Base-by-base conservation (phyloP, 495 filamentous ascomycete genomes). In the Terfezia claveryi region DNA sequence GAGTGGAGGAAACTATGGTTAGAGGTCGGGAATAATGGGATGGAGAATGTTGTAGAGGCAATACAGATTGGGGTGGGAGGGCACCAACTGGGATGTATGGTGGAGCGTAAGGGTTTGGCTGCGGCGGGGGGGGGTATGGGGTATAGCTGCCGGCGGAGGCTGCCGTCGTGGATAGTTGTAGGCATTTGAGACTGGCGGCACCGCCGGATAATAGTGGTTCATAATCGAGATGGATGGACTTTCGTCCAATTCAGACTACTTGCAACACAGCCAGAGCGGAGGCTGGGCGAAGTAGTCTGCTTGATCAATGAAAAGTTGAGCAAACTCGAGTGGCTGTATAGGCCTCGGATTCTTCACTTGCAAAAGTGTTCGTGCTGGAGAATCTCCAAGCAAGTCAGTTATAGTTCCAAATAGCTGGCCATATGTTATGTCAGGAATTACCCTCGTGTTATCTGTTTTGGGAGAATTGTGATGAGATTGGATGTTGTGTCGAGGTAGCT, bases 241-340 rank as follows among this genome's bases (percentile, higher is more conserved):
- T 36, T 49, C 50, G 56, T 60, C 63, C 37, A 49, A 37, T 44
- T 36, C 49, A 50, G 51, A 52, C 62, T 57, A 59, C 60, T 59
- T 57, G 57, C 41, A 56, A 57, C 62, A 64, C 62, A 64, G 62
- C 56, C 62, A 57, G 62, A 36, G 61, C 59, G 62, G 12, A 38
- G 54, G 55, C 58, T 54, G 67, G 58, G 44, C 44, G n/a, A 49
- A 16, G 44, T 16, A 23, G 20, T 49, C n/a, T 23, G 44, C 8
- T 32, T 32, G 44, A 49, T 16, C n/a, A 49, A 49, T 49, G 44
- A 49, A n/a, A 6, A 23, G n/a, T 7, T 2, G n/a, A 16, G 44
- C n/a, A 23, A 49, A 32, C 27, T 32, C 2, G 2, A 32, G 27
- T 32, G 27, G 27, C 27, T 32, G 27, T 32, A 32, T 32, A 32